Percentiles rank a stretch among this genome's conserved stretches.
Evolutionary conservation across 2,329 filamentous ascomycete species (phyloP).

Genomic region (Ophiosphaerella narmari): DNA sequence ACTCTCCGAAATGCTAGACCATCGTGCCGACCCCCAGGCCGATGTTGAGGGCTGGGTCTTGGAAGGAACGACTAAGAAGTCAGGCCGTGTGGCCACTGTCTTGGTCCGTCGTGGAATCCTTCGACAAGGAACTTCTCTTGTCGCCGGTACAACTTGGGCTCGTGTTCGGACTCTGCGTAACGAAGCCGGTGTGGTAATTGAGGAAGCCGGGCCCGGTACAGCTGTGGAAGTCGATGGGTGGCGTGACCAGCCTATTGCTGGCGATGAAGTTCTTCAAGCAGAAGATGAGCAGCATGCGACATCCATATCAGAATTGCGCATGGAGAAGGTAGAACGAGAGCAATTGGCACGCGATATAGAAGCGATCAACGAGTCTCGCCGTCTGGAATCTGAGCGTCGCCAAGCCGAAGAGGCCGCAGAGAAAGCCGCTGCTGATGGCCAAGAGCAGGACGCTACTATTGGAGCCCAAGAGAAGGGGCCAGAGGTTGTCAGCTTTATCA

Average conservation of each 20-base stretch:
- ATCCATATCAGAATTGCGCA: slow-evolving; percentile 75
- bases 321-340: slow-evolving; percentile 71
- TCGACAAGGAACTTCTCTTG: slow-evolving; percentile 77
- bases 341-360: slow-evolving; percentile 70
- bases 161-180: slow-evolving; percentile 83
- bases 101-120: slow-evolving; percentile 88
- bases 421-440: slow-evolving; percentile 26
- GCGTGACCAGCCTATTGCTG: slow-evolving; percentile 83
- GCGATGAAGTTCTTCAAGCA: slow-evolving; percentile 85
- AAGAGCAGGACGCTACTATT: slow-evolving; percentile 31
- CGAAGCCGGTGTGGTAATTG: slow-evolving; percentile 75
- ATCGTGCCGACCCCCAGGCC: slow-evolving; percentile 77
- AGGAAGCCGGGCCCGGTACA: slow-evolving; percentile 80
- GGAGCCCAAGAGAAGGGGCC: slow-evolving; percentile 53
- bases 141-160: slow-evolving; percentile 87
- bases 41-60: slow-evolving; percentile 91
- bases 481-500: slow-evolving; percentile 73
- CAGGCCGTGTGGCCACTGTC: slow-evolving; percentile 84
- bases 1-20: slow-evolving; percentile 86
- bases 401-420: slow-evolving; percentile 60
- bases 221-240: slow-evolving; percentile 95
- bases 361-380: slow-evolving; percentile 73
- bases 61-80: slow-evolving; percentile 84
- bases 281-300: slow-evolving; percentile 77
- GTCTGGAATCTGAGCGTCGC: slow-evolving; percentile 62